These are phyloP conservation scores for Trichophyton verrucosum DNA, from an alignment of 2,329 filamentous ascomycete genomes.

Conservation along the genomic window DNA sequence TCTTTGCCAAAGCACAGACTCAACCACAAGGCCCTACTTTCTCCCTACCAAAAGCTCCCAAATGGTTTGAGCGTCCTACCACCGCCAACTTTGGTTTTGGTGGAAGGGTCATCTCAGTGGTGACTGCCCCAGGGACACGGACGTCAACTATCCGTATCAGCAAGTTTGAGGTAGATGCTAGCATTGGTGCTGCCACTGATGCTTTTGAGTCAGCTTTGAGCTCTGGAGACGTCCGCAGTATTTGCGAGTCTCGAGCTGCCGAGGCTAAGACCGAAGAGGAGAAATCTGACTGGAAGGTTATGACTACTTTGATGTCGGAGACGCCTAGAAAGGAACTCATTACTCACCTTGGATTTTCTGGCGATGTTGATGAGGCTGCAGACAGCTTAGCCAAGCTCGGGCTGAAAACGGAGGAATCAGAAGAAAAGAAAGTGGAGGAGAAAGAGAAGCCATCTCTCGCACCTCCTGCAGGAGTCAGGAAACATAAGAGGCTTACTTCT, in stretches of 20 bases:
- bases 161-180: slow-evolving; percentile 77
- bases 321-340: slow-evolving; percentile 78
- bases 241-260: slow-evolving; percentile 69
- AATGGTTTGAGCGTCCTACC: slow-evolving; percentile 75
- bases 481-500: slow-evolving; percentile 54
- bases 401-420: slow-evolving; percentile 30
- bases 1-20: slow-evolving; percentile 86
- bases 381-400: slow-evolving; percentile 33
- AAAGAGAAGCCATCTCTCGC: slow-evolving; percentile 24
- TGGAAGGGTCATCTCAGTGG: slow-evolving; percentile 74
- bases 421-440: slow-evolving; percentile 23
- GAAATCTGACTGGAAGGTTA: slow-evolving; percentile 90
- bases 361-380: slow-evolving; percentile 41
- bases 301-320: slow-evolving; percentile 73
- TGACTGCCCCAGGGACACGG: slow-evolving; percentile 48
- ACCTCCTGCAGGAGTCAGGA: slow-evolving; percentile 33
- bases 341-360: slow-evolving; percentile 77
- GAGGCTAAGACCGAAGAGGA: slow-evolving; percentile 74
- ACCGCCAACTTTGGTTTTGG: slow-evolving; percentile 92
- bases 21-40: slow-evolving; percentile 86
- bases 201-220: slow-evolving; percentile 75
- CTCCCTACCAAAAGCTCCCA: slow-evolving; percentile 71
- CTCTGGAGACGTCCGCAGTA: slow-evolving; percentile 60
- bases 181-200: slow-evolving; percentile 70
- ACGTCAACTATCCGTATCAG: slow-evolving; percentile 71